These are phyloP conservation scores for Theileria orientalis DNA, from an alignment of 169 alveolate genomes.

Conservation along the genomic window DNA sequence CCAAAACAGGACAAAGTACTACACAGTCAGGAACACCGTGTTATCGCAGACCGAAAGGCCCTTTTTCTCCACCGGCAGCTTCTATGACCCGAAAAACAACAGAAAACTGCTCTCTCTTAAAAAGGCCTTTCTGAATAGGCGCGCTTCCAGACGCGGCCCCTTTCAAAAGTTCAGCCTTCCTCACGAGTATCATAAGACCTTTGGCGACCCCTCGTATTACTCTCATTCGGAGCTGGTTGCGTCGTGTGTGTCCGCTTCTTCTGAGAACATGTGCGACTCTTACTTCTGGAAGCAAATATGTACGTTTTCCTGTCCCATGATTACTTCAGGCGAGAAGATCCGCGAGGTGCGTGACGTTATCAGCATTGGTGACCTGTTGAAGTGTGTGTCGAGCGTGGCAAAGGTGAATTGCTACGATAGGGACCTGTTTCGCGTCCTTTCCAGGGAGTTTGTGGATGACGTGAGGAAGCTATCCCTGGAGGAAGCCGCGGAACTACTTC, in stretches of 20 bases:
- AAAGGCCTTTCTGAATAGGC: conserved; percentile 22
- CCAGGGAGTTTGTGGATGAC: conserved; percentile 64
- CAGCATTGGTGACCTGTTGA: conserved; percentile 27
- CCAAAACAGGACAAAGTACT: conserved; percentile 53
- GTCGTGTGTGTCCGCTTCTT: conserved; percentile 33
- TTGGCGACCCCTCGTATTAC: conserved; percentile 59
- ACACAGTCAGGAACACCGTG: conserved; percentile 26
- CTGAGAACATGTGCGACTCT: conserved; percentile 19
- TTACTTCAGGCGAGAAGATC: conserved; percentile 49
- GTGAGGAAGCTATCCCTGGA: conserved; percentile 18
- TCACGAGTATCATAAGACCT: conserved; percentile 35
- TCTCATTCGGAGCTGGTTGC: conserved; percentile 30
- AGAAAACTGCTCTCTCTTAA: conserved; percentile 30
- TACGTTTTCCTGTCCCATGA: neutral
- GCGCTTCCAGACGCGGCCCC: conserved; percentile 39
- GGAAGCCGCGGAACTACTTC: conserved; percentile 34
- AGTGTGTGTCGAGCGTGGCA: conserved; percentile 31
- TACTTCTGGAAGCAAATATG: conserved; percentile 62
- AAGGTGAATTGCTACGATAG: conserved; percentile 46
- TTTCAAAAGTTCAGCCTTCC: conserved; percentile 44
- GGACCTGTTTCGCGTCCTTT: conserved; percentile 38
- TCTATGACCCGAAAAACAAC: neutral
- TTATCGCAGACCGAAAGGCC: conserved; percentile 13
- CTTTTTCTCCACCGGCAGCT: conserved; percentile 24
- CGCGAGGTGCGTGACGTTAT: conserved; percentile 60